Evolutionary conservation across 1,139 yeast species (phyloP).

Genomic region (Suhomyces taliae): DNA sequence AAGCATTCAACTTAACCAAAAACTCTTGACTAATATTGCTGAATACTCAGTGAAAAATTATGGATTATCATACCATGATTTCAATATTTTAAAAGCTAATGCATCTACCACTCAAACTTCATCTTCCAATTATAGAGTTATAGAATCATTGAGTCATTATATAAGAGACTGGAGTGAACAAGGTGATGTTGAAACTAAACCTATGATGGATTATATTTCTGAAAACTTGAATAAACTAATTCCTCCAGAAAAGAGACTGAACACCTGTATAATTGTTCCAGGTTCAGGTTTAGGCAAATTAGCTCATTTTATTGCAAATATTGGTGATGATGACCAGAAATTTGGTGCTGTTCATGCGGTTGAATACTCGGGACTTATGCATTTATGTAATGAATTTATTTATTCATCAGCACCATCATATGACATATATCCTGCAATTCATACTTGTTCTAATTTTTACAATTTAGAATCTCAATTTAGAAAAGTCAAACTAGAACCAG

Average conservation of each 20-base stretch:
- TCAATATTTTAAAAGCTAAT: constrained; percentile 32
- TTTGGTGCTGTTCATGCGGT: constrained; percentile 60
- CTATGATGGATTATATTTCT: constrained; percentile 52
- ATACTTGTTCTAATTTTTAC: constrained; percentile 70
- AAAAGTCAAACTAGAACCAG: constrained; percentile 35
- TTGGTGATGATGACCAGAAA: constrained; percentile 18
- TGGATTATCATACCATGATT: constrained; percentile 38
- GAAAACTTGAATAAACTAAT: constrained; percentile 29
- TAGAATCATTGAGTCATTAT: constrained; percentile 72
- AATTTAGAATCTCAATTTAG: constrained; percentile 54
- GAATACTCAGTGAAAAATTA: constrained; percentile 38
- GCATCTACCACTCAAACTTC: constrained; percentile 20
- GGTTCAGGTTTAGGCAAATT: constrained; percentile 80
- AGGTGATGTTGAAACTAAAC: constrained; percentile 49
- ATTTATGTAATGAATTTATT: constrained; percentile 57
- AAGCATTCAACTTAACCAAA: constrained; percentile 45
- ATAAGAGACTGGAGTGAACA: constrained; percentile 68
- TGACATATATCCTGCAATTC: constrained; percentile 63
- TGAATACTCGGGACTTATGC: constrained; percentile 75
- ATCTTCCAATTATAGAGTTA: constrained; percentile 52
- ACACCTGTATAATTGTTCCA: constrained; percentile 62
- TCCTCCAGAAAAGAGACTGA: constrained; percentile 23
- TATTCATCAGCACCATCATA: constrained; percentile 25
- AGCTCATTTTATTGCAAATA: constrained; percentile 58
- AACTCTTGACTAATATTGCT: constrained; percentile 46